phyloP scores from a whole-genome alignment of 192 early-diverging fungal species.

The Backusella macrospora region DNA sequence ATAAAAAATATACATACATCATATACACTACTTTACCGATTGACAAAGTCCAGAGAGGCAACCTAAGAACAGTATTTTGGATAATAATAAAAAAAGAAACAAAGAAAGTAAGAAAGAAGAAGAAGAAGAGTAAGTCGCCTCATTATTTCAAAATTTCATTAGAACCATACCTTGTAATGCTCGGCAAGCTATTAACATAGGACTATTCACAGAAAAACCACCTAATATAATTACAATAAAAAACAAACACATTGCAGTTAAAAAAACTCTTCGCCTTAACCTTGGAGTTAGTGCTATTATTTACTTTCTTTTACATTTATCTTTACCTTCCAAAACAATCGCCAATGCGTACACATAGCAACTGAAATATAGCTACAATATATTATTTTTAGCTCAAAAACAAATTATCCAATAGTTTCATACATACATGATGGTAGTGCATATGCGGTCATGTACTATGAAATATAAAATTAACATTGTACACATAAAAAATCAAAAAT shows the following conservation, averaged over 20 bases:
- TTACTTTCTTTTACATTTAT: too few species aligned
- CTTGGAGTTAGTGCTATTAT: not conserved
- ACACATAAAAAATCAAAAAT: too few species aligned
- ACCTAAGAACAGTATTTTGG: too few species aligned
- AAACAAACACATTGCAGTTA: not conserved
- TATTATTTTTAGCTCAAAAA: not conserved
- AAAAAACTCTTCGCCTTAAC: not conserved
- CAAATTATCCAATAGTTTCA: not conserved
- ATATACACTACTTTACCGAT: not conserved
- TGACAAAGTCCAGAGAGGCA: not conserved
- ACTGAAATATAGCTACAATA: not conserved
- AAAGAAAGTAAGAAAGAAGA: too few species aligned
- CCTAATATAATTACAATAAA: not conserved
- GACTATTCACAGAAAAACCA: not conserved
- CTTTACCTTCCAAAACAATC: not conserved
- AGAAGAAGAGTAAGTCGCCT: too few species aligned
- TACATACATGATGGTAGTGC: not conserved
- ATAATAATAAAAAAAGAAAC: too few species aligned
- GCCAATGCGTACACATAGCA: not conserved
- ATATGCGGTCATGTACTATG: not conserved
- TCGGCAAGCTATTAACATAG: not conserved
- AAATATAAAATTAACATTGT: too few species aligned
- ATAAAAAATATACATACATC: not conserved
- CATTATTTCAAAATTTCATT: too few species aligned
- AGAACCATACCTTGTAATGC: not conserved